phyloP scores from a whole-genome alignment of 768 basidiomycete species.

The Gautieria morchelliformis region DNA sequence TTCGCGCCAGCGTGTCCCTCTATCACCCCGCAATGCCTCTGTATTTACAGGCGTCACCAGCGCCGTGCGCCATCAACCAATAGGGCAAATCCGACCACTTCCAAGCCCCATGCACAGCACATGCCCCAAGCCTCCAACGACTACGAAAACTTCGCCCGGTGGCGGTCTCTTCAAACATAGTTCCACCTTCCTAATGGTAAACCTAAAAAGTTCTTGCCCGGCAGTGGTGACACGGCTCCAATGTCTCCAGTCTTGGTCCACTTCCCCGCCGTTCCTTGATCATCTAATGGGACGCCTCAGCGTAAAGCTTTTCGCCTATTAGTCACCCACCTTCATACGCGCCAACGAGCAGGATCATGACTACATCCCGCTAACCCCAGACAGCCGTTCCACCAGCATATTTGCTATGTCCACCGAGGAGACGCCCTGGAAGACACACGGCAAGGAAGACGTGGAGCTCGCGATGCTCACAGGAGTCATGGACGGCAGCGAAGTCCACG shows the following conservation, averaged over 20 bases:
- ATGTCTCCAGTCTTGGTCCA: conserved; percentile 3
- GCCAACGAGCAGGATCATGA: conserved; percentile 14
- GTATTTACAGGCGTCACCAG: conserved; percentile 18
- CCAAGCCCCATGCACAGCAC: neutral
- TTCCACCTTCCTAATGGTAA: conserved; percentile 4
- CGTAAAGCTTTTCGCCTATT: conserved; percentile 4
- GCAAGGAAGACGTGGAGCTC: conserved; percentile 48
- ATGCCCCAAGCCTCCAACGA: conserved; percentile 9
- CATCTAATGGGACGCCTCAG: too few species aligned
- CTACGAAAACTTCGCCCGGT: conserved; percentile 11
- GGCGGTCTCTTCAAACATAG: conserved; percentile 12
- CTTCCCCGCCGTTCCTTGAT: conserved; percentile 7
- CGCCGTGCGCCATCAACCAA: conserved; percentile 14
- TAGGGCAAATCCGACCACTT: conserved; percentile 6
- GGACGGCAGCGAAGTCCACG: too few species aligned
- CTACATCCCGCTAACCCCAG: conserved; percentile 21
- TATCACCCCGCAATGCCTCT: conserved; percentile 23
- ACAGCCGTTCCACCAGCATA: conserved; percentile 17
- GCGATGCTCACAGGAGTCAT: too few species aligned
- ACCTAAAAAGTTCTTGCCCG: too few species aligned
- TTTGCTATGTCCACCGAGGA: conserved; percentile 26
- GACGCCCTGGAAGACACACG: conserved; percentile 1
- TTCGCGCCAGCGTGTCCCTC: conserved; percentile 36
- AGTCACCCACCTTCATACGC: conserved; percentile 10
- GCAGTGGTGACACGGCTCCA: conserved; percentile 7